Evolutionary conservation across 2,329 filamentous ascomycete genomes (phyloP).

Genomic region (Colletotrichum tropicale): DNA sequence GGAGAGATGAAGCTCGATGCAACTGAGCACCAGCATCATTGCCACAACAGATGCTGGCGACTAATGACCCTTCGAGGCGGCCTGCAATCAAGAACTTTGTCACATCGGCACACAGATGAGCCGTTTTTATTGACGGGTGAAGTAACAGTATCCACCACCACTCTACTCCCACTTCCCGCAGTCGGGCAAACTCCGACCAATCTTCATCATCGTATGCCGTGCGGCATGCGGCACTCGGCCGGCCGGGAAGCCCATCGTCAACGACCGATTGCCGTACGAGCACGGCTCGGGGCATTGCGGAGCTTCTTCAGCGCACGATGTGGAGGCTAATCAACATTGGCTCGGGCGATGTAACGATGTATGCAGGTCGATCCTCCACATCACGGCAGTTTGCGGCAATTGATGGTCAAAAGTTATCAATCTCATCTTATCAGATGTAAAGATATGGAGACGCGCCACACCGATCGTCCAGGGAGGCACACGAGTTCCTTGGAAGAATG

Average conservation of each 20-base stretch:
- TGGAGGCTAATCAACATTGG: background rate
- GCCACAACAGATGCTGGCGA: background rate
- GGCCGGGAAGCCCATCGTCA: background rate
- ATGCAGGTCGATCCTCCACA: background rate
- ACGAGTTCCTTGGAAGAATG: background rate
- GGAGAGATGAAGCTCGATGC: background rate
- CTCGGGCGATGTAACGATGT: background rate
- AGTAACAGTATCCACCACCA: background rate
- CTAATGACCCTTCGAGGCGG: background rate
- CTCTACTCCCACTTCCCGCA: background rate
- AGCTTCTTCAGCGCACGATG: background rate
- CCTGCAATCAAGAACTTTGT: background rate
- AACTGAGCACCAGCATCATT: background rate
- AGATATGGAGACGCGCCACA: background rate
- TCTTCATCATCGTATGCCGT: background rate
- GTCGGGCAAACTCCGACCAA: background rate
- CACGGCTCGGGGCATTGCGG: background rate
- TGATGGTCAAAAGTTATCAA: background rate
- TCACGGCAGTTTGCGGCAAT: background rate
- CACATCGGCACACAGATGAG: background rate
- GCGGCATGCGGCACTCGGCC: background rate
- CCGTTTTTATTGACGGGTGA: background rate
- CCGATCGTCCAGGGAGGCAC: background rate
- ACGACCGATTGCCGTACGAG: background rate
- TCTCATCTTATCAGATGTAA: conserved; percentile 14